These are phyloP conservation scores for Phytophthora nicotianae DNA, from an alignment of 352 stramenopile genomes.

Conservation along the genomic window DNA sequence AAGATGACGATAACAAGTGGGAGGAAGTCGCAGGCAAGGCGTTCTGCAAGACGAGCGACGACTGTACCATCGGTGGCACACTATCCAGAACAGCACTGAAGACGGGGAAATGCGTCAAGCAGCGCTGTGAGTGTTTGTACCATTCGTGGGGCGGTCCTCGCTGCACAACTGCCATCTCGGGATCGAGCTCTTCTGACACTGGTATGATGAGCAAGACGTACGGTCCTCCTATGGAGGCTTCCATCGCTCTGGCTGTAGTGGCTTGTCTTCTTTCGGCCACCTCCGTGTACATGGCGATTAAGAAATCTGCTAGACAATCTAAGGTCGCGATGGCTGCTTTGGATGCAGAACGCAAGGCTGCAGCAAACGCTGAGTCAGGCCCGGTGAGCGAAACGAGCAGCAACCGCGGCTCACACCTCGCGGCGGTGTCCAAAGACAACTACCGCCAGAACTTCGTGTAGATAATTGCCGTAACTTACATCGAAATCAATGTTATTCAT, in stretches of 20 bases:
- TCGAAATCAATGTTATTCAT: not conserved
- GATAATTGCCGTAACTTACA: slow-evolving; percentile 12
- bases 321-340: slow-evolving; percentile 26
- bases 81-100: slow-evolving; percentile 23
- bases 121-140: slow-evolving; percentile 55
- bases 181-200: slow-evolving; percentile 14
- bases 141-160: slow-evolving; percentile 61
- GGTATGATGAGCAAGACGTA: slow-evolving; percentile 38
- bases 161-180: slow-evolving; percentile 48
- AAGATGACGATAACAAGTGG: not conserved
- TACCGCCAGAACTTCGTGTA: slow-evolving; percentile 64
- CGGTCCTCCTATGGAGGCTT: slow-evolving; percentile 47
- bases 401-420: not conserved
- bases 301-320: not conserved
- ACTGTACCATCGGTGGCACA: slow-evolving; percentile 43
- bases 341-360: slow-evolving; percentile 18
- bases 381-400: not conserved
- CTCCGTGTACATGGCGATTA: not conserved
- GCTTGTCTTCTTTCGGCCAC: not conserved
- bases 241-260: slow-evolving; percentile 30
- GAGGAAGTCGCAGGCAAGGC: slow-evolving; percentile 41
- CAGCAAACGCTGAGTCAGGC: not conserved
- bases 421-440: slow-evolving; percentile 31
- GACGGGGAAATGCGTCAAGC: slow-evolving; percentile 51
- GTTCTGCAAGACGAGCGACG: slow-evolving; percentile 47